These are phyloP conservation scores for Aspergillus uvarum DNA, from an alignment of 2,329 filamentous ascomycete genomes.

Conservation along the genomic window DNA sequence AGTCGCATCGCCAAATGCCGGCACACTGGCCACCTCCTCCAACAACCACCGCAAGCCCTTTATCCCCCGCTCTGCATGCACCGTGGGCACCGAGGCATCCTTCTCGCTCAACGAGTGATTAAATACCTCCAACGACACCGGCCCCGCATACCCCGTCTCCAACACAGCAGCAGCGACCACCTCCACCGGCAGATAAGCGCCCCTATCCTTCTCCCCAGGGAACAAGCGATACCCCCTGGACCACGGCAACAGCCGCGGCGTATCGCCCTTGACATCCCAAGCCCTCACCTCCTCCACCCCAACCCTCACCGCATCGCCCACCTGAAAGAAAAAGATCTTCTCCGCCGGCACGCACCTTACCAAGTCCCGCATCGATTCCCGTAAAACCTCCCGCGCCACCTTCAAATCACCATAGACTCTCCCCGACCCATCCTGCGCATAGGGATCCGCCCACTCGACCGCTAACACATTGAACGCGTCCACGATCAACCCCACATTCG, in stretches of 20 bases:
- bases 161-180: constrained; percentile 33
- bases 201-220: constrained; percentile 26
- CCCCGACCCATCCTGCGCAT: constrained; percentile 31
- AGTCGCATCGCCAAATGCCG: constrained; percentile 22
- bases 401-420: constrained; percentile 27
- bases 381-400: constrained; percentile 28
- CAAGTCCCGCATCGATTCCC: constrained; percentile 26
- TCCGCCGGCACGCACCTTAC: constrained; percentile 30
- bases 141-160: constrained; percentile 33
- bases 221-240: constrained; percentile 33
- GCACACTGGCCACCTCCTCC: constrained; percentile 15
- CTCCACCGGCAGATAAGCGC: constrained; percentile 35
- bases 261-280: constrained; percentile 22
- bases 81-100: constrained; percentile 18
- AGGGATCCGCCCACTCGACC: constrained; percentile 35
- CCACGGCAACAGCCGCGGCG: constrained; percentile 31
- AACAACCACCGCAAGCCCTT: constrained; percentile 20
- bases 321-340: constrained; percentile 36
- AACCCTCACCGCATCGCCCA: constrained; percentile 32
- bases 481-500: constrained; percentile 34
- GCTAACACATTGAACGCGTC: constrained; percentile 36
- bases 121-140: constrained; percentile 36
- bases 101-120: constrained; percentile 28
- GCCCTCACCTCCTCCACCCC: constrained; percentile 22
- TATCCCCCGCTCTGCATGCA: constrained; percentile 30